A percentile compares a stretch with the other conserved stretches of the same genome.
Conservation (phyloP, 1,284 basidiomycete genomes). For the Boletus sp. region DNA sequence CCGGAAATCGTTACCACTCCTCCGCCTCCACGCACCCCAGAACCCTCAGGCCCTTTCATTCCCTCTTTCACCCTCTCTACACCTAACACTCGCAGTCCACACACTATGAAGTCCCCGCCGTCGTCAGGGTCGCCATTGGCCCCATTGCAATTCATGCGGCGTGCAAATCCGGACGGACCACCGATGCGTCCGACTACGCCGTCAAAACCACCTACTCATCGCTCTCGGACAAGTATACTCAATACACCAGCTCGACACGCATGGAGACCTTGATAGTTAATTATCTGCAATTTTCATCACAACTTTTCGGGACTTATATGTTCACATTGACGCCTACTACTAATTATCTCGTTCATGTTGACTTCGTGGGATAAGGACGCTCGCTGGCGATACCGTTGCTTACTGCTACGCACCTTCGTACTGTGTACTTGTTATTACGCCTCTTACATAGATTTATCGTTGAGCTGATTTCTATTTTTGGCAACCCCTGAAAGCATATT, state of each 20-base stretch:
- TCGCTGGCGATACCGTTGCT: conserved; percentile 23
- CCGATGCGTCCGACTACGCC: conserved; percentile 42
- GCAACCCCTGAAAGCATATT: conserved; percentile 11
- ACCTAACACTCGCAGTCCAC: conserved; percentile 44
- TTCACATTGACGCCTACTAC: conserved; percentile 16
- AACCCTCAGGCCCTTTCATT: conserved; percentile 47
- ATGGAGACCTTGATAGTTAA: conserved; percentile 33
- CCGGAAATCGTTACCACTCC: conserved; percentile 43
- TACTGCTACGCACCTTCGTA: conserved; percentile 22
- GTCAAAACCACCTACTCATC: conserved; percentile 36
- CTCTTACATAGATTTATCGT: conserved; percentile 17
- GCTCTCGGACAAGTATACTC: conserved; percentile 32
- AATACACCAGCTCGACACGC: conserved; percentile 34
- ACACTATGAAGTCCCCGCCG: conserved; percentile 42
- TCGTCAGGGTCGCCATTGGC: conserved; percentile 50
- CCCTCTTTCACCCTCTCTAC: conserved; percentile 50
- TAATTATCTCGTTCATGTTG: conserved; percentile 34
- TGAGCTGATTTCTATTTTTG: conserved; percentile 11
- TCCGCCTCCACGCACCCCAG: conserved; percentile 63
- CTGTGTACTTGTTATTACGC: conserved; percentile 29
- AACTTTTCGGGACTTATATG: conserved; percentile 18
- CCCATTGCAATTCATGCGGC: conserved; percentile 54
- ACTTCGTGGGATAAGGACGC: conserved; percentile 27
- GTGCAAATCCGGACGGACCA: conserved; percentile 42
- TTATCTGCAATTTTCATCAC: conserved; percentile 11